Evolutionary conservation across 176 grass and related monocot species (phyloP), one percentile per base, ranked within the genome.

Genomic region (sorghum (Sorghum bicolor)): DNA sequence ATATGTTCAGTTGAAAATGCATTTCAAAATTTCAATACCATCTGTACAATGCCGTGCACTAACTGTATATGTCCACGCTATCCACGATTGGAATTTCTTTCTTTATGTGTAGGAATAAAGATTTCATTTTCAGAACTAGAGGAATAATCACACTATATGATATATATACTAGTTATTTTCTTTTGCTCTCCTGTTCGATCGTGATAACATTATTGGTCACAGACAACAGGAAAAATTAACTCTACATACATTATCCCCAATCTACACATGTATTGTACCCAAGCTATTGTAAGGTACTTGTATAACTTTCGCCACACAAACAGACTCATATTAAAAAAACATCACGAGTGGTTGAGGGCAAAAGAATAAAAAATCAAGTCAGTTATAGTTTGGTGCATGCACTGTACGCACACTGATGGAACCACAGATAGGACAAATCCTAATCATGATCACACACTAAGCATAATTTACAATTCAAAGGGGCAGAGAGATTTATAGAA

Each of bases 361-460:
- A 78, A 64, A 53, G 29, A 47, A 65, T 78, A 65, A 55, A 78
- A 70, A 75, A 39, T 67, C 34, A 58, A 67, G 64, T 13, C 44
- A 39, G 60, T 61, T 60, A 62, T 36, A 61, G 38, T 39, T 68
- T 31, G 84, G 72, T 70, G 79, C 64, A 77, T 77, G 62, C n/a
- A 70, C 63, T 82, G 72, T 82, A 43, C 29, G 13, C 50, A 48
- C 52, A 52, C 24, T 75, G 70, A 36, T 76, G 36, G 28, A 81
- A 25, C 20, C 10, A 60, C 41, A 82, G 34, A 90, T 65, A 72
- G 34, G 55, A 86, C 88, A 86, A 82, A 63, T 29, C 32, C 79
- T 74, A 89, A 77, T 86, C 44, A 86, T 86, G 43, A 82, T 57
- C 57, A 72, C 64, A 81, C 77, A 34, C 83, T 47, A 77, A 81